Conservation (phyloP, 1,284 basidiomycete genomes). For the Ceratobasidium sp. region DNA sequence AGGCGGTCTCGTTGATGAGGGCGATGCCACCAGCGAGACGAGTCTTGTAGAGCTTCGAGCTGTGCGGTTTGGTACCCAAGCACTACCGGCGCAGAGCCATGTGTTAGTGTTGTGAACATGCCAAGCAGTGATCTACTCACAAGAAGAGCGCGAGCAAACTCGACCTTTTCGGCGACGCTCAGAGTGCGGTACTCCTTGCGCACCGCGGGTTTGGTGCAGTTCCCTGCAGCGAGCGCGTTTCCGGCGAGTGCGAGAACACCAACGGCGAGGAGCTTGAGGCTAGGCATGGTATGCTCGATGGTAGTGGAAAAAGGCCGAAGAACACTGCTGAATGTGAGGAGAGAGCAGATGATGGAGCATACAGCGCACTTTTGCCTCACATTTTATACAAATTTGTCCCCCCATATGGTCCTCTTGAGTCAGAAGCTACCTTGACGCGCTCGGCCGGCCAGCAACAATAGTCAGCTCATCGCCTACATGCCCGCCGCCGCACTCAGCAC, state of each 20-base stretch:
- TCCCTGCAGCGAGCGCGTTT: constrained; percentile 6
- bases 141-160: constrained; percentile 32
- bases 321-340: constrained; percentile 11
- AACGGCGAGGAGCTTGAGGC: background rate
- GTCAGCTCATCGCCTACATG: constrained; percentile 14
- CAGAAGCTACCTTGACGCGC: background rate
- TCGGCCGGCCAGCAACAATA: background rate
- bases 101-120: background rate
- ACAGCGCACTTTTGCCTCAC: constrained; percentile 11
- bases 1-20: background rate
- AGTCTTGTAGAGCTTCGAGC: constrained; percentile 15
- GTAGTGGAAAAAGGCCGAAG: background rate
- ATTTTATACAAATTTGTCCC: constrained; percentile 10
- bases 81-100: background rate
- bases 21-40: constrained; percentile 20
- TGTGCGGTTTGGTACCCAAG: constrained; percentile 15
- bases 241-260: constrained; percentile 8
- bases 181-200: constrained; percentile 31
- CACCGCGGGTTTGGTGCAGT: constrained; percentile 28
- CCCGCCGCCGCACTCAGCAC: background rate
- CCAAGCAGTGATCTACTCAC: background rate
- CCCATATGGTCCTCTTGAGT: background rate
- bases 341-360: constrained; percentile 19
- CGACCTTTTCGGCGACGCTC: constrained; percentile 24
- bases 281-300: background rate